Base-by-base conservation (phyloP, 2,329 filamentous ascomycete species). In the Penicillium sp. region DNA sequence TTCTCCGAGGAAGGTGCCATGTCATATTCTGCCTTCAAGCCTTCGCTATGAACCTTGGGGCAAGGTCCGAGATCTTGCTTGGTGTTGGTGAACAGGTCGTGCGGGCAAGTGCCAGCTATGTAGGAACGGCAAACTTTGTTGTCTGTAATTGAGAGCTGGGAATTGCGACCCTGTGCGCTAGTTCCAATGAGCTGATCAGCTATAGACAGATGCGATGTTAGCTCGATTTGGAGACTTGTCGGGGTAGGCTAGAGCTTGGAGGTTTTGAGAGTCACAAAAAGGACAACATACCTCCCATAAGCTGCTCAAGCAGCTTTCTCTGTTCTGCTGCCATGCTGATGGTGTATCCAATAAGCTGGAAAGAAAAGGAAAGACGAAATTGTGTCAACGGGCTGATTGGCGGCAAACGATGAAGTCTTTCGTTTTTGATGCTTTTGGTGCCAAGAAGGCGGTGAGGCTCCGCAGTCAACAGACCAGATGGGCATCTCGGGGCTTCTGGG, bases 81-180 rank as follows among this genome's bases (percentile, higher is more conserved):
- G 44, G 94, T 99, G 78, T 99, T 99, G 63, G 93, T 99, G 83
- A 99, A 99, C 70, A 99, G 90, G 73, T 99, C 94, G 81, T 97
- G 93, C 1, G 94, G 94, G 74, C 94, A 99, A 57, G 90, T 95
- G 67, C 94, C 94, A 60, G 85, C 92, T 48, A 99, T 84, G 75
- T 93, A 97, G 18, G 92, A 97, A 53, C 91, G 90, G 80, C 94
- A 99, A 67, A 96, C 90, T 77, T 96, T 97, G 52, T 89, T 83
- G 75, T 97, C 94, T 57, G 87, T 94, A 67, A 99, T 89, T 61
- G 89, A 88, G 66, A 97, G 84, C 74, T 96, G 89, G 38, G 89
- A 84, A 65, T 87, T 86, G 78, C 88, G 89, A 47, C 88, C 87
- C 56, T 84, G 81, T 57, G 88, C 83, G 55, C 88, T 87, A 62